These are phyloP conservation scores for Picea engelmannii DNA, from an alignment of 83 land plant genomes.

Conservation along the genomic window DNA sequence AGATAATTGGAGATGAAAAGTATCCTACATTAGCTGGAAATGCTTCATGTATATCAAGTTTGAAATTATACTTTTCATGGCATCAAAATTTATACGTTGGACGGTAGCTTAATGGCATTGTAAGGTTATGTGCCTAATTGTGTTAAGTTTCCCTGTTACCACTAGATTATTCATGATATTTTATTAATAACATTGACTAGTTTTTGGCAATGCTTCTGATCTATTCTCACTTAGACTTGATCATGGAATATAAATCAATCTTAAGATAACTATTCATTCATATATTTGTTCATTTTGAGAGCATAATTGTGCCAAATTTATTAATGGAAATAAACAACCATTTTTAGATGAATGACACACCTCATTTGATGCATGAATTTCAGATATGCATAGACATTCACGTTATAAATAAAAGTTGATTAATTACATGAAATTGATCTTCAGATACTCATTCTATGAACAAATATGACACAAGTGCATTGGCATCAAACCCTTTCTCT, in stretches of 20 bases:
- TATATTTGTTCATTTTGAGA: neutral
- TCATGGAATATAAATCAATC: neutral
- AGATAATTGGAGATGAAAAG: too few relatives aligned
- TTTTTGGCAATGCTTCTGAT: neutral
- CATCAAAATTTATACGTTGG: too few relatives aligned
- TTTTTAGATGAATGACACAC: neutral
- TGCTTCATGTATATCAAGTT: too few relatives aligned
- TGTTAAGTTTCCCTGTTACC: too few relatives aligned
- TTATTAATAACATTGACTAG: neutral
- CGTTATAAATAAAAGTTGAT: neutral
- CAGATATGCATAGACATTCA: neutral
- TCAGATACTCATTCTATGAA: conserved; percentile 92
- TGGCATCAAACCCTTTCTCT: conserved; percentile 70
- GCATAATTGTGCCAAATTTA: conserved; percentile 1
- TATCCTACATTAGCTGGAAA: too few relatives aligned
- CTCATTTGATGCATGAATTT: neutral
- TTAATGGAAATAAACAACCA: neutral
- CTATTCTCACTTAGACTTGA: neutral
- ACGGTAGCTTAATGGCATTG: too few relatives aligned
- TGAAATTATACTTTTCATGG: too few relatives aligned
- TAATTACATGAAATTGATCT: conserved; percentile 57
- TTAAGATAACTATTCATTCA: neutral
- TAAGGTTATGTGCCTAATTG: too few relatives aligned
- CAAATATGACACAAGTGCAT: conserved; percentile 96
- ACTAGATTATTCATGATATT: too few relatives aligned